Base-by-base conservation (phyloP, 768 basidiomycete genomes). In the Phylloporus sp. region DNA sequence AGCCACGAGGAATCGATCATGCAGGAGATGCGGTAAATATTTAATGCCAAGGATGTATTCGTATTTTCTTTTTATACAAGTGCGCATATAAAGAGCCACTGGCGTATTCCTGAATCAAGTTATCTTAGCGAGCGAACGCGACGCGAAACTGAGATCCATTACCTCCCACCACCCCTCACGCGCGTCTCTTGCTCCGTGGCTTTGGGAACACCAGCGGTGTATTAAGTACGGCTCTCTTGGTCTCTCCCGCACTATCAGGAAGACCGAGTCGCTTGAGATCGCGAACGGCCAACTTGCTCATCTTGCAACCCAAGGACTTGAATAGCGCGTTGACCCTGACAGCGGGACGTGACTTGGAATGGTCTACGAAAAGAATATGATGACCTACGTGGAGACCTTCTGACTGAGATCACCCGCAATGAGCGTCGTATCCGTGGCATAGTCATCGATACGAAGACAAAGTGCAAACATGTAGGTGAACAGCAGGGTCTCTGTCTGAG, bases 151-250 rank as follows among this genome's bases (percentile, higher is more conserved):
- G 9, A 6, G 11, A 36, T 17, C 9, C 10, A 17, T 27, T 36
- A 18, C 35, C 42, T 43, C 22, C 34, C 1, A 22, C 44, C 37
- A 36, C n/a, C n/a, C 27, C 11, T 57, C 50, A 65, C 2, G 18
- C 13, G 10, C 67, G 64, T 42, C 70, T 67, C 53, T 59, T 71
- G 22, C 53, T 44, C 20, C 69, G 61, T 18, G 77, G 74, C 59
- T 86, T 88, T 0, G 92, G 93, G 68, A 96, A 96, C 50, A 78
- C 73, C 1, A 95, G 74, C 3, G 94, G 94, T 0, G 81, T 77
- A 34, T 69, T 78, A 44, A 98, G 72, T 1, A 85, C 70, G 0
- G 92, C 93, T 43, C 83, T 76, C 60, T 86, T 87, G 33, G 74
- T 74, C 29, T 77, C 78, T 8, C 75, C 81, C 3, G 78, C 79